phyloP scores from a whole-genome alignment of 2,329 filamentous ascomycete species.

The Coniochaeta ligniaria region DNA sequence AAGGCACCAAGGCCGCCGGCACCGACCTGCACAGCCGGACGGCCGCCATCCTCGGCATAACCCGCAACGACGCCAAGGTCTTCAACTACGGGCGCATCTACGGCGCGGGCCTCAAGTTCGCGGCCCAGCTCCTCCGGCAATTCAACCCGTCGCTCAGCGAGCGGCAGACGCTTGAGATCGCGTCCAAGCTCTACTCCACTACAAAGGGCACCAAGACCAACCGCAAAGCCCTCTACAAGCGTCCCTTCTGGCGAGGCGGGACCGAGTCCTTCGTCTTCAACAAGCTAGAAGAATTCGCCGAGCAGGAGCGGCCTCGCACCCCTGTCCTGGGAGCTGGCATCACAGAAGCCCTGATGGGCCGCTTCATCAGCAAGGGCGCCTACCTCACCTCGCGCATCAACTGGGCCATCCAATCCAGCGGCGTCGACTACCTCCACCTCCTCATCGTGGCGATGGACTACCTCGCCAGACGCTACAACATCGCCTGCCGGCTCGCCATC shows the following conservation, averaged over 20 bases:
- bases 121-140: conserved; percentile 79
- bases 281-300: conserved; percentile 93
- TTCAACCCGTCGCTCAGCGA: conserved; percentile 87
- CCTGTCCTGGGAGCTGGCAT: conserved; percentile 92
- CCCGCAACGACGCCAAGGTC: conserved; percentile 89
- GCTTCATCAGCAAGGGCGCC: conserved; percentile 79
- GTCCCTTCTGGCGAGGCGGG: conserved; percentile 87
- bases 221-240: conserved; percentile 62
- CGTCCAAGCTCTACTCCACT: conserved; percentile 72
- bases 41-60: conserved; percentile 85
- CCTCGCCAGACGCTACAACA: conserved; percentile 74
- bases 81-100: conserved; percentile 99
- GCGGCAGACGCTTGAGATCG: conserved; percentile 66
- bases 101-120: conserved; percentile 93
- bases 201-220: conserved; percentile 88
- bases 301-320: conserved; percentile 84
- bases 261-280: conserved; percentile 99
- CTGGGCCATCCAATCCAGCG: conserved; percentile 97
- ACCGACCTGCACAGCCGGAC: conserved; percentile 94
- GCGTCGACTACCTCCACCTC: conserved; percentile 93
- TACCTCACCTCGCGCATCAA: conserved; percentile 97
- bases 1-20: conserved; percentile 88
- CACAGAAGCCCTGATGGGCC: conserved; percentile 86
- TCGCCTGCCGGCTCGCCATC: conserved; percentile 78
- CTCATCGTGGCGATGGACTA: conserved; percentile 95